phyloP scores from a whole-genome alignment of 345 rosid species.

The Rhizophora mangle region DNA sequence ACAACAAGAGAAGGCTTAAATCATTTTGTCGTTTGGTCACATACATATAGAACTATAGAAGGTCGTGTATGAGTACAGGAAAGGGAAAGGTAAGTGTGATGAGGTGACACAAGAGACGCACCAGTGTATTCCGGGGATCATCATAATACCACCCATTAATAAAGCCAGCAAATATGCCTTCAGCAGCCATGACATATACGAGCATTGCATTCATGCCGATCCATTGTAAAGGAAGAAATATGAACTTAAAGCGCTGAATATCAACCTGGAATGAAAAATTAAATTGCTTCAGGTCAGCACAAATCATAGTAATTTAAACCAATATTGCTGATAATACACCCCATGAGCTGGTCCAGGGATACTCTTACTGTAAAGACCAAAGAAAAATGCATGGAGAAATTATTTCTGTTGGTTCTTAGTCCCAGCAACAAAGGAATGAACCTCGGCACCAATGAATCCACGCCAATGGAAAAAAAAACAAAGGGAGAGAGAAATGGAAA shows the following conservation, averaged over 20 bases:
- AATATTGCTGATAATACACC: too few relatives aligned
- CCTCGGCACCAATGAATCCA: too few relatives aligned
- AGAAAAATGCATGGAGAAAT: too few relatives aligned
- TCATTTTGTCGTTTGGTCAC: background rate
- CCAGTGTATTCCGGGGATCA: slow-evolving; percentile 70
- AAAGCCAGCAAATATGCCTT: slow-evolving; percentile 81
- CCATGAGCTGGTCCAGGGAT: too few relatives aligned
- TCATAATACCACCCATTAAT: slow-evolving; percentile 81
- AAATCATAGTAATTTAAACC: too few relatives aligned
- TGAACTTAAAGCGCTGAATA: slow-evolving; percentile 36
- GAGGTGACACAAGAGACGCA: slow-evolving; percentile 11
- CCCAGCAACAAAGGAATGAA: too few relatives aligned
- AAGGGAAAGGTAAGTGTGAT: background rate
- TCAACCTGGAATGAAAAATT: slow-evolving; percentile 52
- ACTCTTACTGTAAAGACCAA: too few relatives aligned
- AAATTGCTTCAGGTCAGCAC: background rate
- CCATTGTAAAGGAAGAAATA: slow-evolving; percentile 73
- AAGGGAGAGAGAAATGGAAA: background rate
- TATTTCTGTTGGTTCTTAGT: too few relatives aligned
- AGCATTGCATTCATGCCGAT: slow-evolving; percentile 95
- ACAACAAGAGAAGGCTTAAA: background rate
- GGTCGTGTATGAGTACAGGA: background rate
- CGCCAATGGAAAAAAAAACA: too few relatives aligned
- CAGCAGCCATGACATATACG: slow-evolving; percentile 96
- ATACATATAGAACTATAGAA: background rate